Percentiles rank a stretch among this genome's conserved stretches.
These are phyloP conservation scores for Petasospora fabianii DNA, from an alignment of 1,139 yeast species.

Conservation along the genomic window DNA sequence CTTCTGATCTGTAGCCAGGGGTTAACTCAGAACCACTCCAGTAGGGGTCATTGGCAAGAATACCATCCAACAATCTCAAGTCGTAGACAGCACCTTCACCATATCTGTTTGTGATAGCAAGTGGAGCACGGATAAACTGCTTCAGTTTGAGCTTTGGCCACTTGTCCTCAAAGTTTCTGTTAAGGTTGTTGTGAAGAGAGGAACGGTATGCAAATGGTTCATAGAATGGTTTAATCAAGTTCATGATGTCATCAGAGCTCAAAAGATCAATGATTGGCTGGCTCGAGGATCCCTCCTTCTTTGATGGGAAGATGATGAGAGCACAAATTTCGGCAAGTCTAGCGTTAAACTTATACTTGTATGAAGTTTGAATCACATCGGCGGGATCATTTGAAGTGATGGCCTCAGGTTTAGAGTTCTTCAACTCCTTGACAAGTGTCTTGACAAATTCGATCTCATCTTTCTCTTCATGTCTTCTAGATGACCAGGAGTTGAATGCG, in stretches of 20 bases:
- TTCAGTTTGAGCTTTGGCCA: constrained; percentile 48
- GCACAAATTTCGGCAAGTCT: constrained; percentile 76
- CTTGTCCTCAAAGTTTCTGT: constrained; percentile 41
- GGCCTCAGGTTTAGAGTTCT: constrained; percentile 21
- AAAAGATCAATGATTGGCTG: constrained; percentile 44
- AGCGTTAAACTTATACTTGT: constrained; percentile 56
- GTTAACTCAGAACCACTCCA: constrained; percentile 44
- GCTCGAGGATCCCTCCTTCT: constrained; percentile 38
- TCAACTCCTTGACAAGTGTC: constrained; percentile 42
- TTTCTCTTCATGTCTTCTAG: constrained; percentile 49
- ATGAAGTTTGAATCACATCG: constrained; percentile 43
- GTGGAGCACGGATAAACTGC: constrained; percentile 50
- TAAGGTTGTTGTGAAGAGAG: constrained; percentile 43
- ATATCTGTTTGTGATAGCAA: constrained; percentile 44
- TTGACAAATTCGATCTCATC: constrained; percentile 50
- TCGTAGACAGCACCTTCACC: constrained; percentile 59
- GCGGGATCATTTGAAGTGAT: constrained; percentile 18
- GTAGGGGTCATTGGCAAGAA: constrained; percentile 42
- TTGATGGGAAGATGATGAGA: constrained; percentile 60
- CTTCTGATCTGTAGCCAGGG: constrained; percentile 44
- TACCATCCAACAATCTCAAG: constrained; percentile 56
- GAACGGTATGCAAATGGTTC: constrained; percentile 40
- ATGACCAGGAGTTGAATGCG: constrained; percentile 68
- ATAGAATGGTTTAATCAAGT: constrained; percentile 33
- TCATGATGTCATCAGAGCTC: constrained; percentile 37